Base-by-base conservation (phyloP, 2,329 filamentous ascomycete species). In the Ophiostoma angusticollis region DNA sequence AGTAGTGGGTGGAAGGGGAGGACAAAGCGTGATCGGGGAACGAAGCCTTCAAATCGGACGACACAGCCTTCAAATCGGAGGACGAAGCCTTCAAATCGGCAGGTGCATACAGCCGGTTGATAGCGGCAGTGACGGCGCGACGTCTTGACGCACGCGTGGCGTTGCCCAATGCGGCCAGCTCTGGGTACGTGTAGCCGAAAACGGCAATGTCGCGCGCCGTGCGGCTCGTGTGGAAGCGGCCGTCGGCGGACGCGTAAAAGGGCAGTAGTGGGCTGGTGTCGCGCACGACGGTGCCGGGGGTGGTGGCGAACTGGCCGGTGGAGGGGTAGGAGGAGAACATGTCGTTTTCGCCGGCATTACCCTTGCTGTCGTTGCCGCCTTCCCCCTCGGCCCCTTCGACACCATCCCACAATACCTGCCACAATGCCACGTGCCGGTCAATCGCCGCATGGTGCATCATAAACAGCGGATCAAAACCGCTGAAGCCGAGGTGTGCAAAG, bases 391-490 rank as follows among this genome's bases (percentile, higher is more conserved):
- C n/a, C n/a, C n/a, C n/a, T n/a, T n/a, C n/a, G n/a, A n/a, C n/a
- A n/a, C n/a, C n/a, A n/a, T n/a, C n/a, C n/a, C n/a, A n/a, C n/a
- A n/a, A 49, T 4, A 54, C 54, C 45, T 60, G 52, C 57, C 57
- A 64, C 29, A 64, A 47, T 1, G 67, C 64, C 45, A 72, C 69
- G 14, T 76, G 59, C 24, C 72, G 65, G 45, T 77, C 70, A 35
- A 77, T 60, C 47, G 76, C 72, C 39, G 63, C 56, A 56, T 65
- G 62, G 40, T 65, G 63, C n/a, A 67, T 58, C 58, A 61, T 62
- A 41, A 65, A 65, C 14, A 65, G 47, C 9, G 61, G 53, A 39
- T 65, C 60, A 40, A 61, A 65, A 16, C 54, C 55, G 5, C 60
- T 56, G 35, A 58, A 54, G 14, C 52, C 52, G 13, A 62, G 44